Evolutionary conservation across 139 green algal species (phyloP).

Genomic region (Closterium sp.): DNA sequence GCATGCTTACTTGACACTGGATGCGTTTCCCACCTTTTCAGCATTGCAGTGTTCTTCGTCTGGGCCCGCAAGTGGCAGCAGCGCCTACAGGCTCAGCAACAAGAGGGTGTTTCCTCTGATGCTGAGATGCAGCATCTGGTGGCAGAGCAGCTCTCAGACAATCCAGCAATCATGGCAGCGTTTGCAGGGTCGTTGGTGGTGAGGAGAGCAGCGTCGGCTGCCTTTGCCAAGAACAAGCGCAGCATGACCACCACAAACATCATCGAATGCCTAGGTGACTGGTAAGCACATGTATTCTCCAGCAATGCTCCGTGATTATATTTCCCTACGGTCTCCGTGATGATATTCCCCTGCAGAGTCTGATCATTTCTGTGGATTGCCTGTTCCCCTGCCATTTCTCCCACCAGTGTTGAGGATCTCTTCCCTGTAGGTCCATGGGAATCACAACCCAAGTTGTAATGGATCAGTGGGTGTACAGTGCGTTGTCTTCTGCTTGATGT

Average conservation of each 20-base stretch:
- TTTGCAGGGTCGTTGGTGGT: conserved; percentile 23
- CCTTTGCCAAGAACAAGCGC: conserved; percentile 17
- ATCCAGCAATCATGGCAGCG: conserved; percentile 9
- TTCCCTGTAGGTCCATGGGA: background rate
- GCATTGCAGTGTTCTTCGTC: conserved; percentile 42
- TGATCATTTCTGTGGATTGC: background rate
- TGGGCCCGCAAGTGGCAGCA: conserved; percentile 28
- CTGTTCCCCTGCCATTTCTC: too few relatives aligned
- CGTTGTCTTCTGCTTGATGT: too few relatives aligned
- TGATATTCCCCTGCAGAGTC: background rate
- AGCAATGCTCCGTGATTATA: background rate
- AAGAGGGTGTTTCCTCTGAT: background rate
- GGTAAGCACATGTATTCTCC: background rate
- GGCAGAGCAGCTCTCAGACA: background rate
- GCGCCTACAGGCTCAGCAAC: background rate
- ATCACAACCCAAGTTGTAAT: background rate
- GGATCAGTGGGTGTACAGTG: background rate
- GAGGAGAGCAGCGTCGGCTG: background rate
- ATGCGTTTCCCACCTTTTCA: background rate
- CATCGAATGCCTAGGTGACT: conserved; percentile 4
- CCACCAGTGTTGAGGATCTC: background rate
- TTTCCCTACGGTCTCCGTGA: too few relatives aligned
- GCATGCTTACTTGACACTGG: background rate
- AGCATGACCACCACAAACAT: background rate
- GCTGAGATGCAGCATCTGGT: background rate